These are phyloP conservation scores for Wickerhamiella vanderwaltii DNA, from an alignment of 805 yeast genomes.

Conservation along the genomic window DNA sequence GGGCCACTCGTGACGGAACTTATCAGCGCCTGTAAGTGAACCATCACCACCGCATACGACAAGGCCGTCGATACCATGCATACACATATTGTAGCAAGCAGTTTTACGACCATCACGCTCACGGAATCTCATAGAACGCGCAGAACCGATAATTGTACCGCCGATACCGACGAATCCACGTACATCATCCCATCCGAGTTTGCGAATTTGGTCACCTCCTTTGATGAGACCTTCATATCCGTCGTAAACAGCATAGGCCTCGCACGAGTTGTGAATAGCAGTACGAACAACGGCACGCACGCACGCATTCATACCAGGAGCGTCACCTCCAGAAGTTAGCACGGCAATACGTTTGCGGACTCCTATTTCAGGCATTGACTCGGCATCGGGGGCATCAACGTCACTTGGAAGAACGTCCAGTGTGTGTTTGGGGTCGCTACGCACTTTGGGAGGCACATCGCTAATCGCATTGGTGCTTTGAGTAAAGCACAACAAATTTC, in stretches of 20 bases:
- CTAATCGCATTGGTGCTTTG: constrained; percentile 12
- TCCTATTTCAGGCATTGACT: background rate
- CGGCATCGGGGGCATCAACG: constrained; percentile 10
- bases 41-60: constrained; percentile 99
- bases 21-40: constrained; percentile 92
- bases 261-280: constrained; percentile 78
- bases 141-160: constrained; percentile 95
- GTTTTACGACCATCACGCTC: constrained; percentile 73
- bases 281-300: constrained; percentile 93
- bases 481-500: constrained; percentile 71
- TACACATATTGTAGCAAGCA: constrained; percentile 76
- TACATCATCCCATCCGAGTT: constrained; percentile 87
- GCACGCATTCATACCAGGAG: constrained; percentile 97
- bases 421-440: constrained; percentile 10
- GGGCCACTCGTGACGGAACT: constrained; percentile 93
- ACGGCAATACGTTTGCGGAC: constrained; percentile 60
- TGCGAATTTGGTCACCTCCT: constrained; percentile 69
- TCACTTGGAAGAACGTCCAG: constrained; percentile 15
- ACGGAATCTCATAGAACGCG: constrained; percentile 75
- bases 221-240: constrained; percentile 88
- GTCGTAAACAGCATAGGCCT: constrained; percentile 81
- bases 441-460: constrained; percentile 6
- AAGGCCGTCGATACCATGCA: constrained; percentile 83
- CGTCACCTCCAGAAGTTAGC: constrained; percentile 98
- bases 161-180: constrained; percentile 88